Base-by-base conservation (phyloP, 1,284 basidiomycete species). In the Leccinum discolor region DNA sequence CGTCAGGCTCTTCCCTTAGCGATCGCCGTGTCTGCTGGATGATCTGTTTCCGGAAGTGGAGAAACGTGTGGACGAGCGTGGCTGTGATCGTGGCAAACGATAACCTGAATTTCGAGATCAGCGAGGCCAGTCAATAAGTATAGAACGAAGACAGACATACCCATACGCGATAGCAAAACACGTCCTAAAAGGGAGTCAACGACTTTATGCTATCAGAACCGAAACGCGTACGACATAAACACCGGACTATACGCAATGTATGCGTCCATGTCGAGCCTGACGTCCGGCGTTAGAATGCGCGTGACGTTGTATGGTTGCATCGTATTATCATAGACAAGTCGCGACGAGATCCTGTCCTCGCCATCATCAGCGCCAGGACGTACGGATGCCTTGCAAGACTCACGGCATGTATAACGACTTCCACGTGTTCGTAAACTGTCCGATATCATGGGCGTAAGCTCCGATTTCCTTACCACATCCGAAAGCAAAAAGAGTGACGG, bases 21-120 rank as follows among this genome's bases (percentile, higher is more conserved):
- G 85, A 82, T 32, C 84, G 80, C 18, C 88, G 75, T 4, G 82
- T 81, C 64, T 84, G 83, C 6, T 67, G 73, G 80, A 83, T 85
- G 59, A 94, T 88, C 63, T 87, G 83, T 66, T 86, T 86, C 18
- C 91, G 87, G 79, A 91, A 90, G 72, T 88, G 88, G 6, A 95
- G 80, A 3, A 82, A 74, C 0, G 91, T 85, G 71, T 95, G 92
- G 10, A 85, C 85, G 68, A 94, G 74, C 1, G 90, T 84, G 0
- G 88, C 84, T 61, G 89, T 88, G 38, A 90, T 81, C 4, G 86
- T 80, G 1, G 89, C 89, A 72, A 93, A 91, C n/a, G 77, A 80
- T 52, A 83, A 67, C 11, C 74, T 78, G n/a, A 61, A 42, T 1
- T 35, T n/a, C 50, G 6, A 52, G 16, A n/a, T 64, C 21, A 59